Evolutionary conservation across 192 early-diverging fungal species (phyloP), one percentile per base, ranked within the genome.

Genomic region (Radiomyces spectabilis): DNA sequence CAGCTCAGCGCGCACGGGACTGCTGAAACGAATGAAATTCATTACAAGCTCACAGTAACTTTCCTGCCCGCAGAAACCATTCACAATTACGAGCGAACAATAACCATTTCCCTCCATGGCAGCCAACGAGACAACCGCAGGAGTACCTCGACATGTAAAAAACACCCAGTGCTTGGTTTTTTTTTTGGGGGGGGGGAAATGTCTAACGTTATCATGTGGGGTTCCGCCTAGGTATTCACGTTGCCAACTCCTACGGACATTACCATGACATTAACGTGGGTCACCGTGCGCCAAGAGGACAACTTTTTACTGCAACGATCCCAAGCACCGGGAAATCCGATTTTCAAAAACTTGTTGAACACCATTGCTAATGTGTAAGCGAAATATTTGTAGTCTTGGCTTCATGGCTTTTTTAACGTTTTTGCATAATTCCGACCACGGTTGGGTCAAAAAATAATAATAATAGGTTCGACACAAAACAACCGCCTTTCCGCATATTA

Each of bases 361-460:
- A 95, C 93, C 16, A 87, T 98, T 50, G 94, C 96, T 51, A 96
- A 94, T 69, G 92, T 97, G 82, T 88, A 77, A 61, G 74, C 68
- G 5, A 32, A 39, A 30, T 31, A 41, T 21, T 38, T 18, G 19
- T 5, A 25, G 16, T 30, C n/a, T 6, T 42, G 15, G 25, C 3
- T 21, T 19, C 9, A 27, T 16, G 15, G 12, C 10, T 9, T 48
- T 30, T 12, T 27, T 9, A 41, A 19, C 24, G 21, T 18, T 41
- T 56, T 60, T 48, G 51, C 31, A 22, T 12, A 24, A n/a, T 13
- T 5, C 13, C 18, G 10, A 4, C 29, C 3, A 1, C 19, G 22
- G 10, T 54, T 16, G 27, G 10, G 22, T n/a, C 31, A 9, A 19
- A 16, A 16, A 67, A 34, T 54, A 57, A 56, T 22, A n/a, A 19